Base-by-base conservation (phyloP, 176 grass and related monocot genomes). In the Bromus sterilis region DNA sequence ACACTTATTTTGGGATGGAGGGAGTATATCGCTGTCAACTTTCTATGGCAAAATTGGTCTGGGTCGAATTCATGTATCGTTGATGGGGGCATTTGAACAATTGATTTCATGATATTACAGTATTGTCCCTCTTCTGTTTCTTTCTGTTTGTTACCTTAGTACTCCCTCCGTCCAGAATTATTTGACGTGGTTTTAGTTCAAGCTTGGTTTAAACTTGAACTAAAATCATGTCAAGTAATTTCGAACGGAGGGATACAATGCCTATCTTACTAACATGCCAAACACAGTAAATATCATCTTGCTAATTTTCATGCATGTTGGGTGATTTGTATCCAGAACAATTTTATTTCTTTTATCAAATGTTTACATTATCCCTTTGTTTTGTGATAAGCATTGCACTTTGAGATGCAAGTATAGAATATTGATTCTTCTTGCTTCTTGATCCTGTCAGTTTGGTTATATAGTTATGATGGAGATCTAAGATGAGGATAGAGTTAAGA, bases 281-380 rank as follows among this genome's bases (percentile, higher is more conserved):
- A 13, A 53, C 12, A 40, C 15, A 51, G 35, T 6, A 63, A 39
- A 75, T 13, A 71, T n/a, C 66, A n/a, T 71, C 3, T 56, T 71
- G 62, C 48, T 78, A 58, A 66, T 70, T 60, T 66, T 76, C 30
- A 59, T 76, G 37, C 41, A 73, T 73, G 56, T 37, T 79, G 30
- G 66, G 23, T 58, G 36, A 37, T 58, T 58, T 61, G 20, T 23
- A 24, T 39, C 4, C 65, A 70, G 37, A 76, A 51, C 26, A 71
- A 49, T 4, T 31, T 9, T 21, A 7, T 78, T 67, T 80, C 7
- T 20, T 21, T 32, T 8, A 21, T 8, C 46, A 56, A 67, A 56
- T 24, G 13, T 56, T 80, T 39, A 11, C 14, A 33, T 21, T 4
- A 65, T 34, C n/a, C 21, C 20, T 76, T 58, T n/a, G 34, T 57